These are phyloP conservation scores for Neonectria faginata DNA, from an alignment of 2,329 filamentous ascomycete species.

Conservation along the genomic window DNA sequence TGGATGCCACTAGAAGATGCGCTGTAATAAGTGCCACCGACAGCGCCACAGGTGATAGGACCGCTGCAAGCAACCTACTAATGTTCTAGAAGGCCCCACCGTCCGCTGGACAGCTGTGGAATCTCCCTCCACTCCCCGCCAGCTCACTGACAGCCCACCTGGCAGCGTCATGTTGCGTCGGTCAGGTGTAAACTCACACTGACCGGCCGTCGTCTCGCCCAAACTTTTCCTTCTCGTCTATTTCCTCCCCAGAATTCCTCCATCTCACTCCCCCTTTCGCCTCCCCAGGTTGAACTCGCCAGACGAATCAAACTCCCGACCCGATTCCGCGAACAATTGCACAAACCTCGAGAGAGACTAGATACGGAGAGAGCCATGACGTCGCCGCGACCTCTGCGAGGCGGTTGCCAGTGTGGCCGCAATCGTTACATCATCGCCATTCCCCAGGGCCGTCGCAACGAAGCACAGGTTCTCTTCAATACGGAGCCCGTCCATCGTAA, in stretches of 20 bases:
- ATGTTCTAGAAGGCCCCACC: slow-evolving; percentile 46
- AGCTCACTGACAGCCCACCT: slow-evolving; percentile 33
- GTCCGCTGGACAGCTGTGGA: slow-evolving; percentile 37
- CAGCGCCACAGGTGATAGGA: background rate
- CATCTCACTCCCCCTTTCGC: background rate
- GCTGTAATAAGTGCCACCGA: slow-evolving; percentile 12
- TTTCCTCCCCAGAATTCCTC: background rate
- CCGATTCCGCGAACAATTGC: slow-evolving; percentile 5
- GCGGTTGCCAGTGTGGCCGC: slow-evolving; percentile 86
- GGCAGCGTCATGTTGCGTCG: slow-evolving; percentile 20
- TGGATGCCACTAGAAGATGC: slow-evolving; percentile 29
- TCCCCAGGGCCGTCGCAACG: slow-evolving; percentile 66
- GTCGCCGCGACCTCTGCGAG: slow-evolving; percentile 69
- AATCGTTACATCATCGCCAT: slow-evolving; percentile 83
- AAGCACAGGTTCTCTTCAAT: slow-evolving; percentile 80
- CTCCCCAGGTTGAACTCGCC: background rate
- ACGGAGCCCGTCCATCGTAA: slow-evolving; percentile 77
- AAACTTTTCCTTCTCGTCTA: slow-evolving; percentile 14
- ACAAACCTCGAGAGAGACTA: slow-evolving; percentile 3
- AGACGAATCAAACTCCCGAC: background rate
- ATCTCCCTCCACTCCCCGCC: slow-evolving; percentile 32
- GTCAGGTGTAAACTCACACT: slow-evolving; percentile 12
- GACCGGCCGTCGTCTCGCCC: slow-evolving; percentile 13
- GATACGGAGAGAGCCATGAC: slow-evolving; percentile 54
- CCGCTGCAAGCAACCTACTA: background rate